phyloP scores from a whole-genome alignment of 164 flowering plant species.

The Stephania yunnanensis region DNA sequence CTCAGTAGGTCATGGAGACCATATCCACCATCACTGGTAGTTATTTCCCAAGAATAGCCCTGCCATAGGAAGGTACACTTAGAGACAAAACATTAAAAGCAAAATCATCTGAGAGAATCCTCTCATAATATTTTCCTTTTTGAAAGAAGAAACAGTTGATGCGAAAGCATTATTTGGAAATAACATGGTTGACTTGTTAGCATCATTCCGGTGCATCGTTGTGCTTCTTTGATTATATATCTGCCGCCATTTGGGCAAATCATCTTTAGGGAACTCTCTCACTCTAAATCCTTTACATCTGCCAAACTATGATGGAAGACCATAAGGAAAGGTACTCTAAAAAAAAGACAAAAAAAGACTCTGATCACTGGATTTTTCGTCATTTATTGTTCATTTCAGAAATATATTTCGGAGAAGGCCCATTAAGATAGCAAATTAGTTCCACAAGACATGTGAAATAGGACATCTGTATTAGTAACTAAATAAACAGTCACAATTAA shows the following conservation, averaged over 20 bases:
- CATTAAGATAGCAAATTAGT: neutral
- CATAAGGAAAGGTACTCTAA: neutral
- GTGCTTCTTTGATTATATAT: too few relatives aligned
- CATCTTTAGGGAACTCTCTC: neutral
- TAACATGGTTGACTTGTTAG: neutral
- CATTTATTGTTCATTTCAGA: neutral
- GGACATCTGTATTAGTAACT: neutral
- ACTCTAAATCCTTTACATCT: neutral
- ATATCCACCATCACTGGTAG: conserved; percentile 88
- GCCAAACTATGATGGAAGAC: neutral
- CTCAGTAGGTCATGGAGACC: conserved; percentile 69
- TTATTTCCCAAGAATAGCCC: conserved; percentile 98
- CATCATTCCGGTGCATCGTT: neutral
- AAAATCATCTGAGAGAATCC: too few relatives aligned
- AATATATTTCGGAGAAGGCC: neutral
- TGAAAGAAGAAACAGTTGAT: neutral
- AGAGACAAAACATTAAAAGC: neutral
- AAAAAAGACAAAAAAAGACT: neutral
- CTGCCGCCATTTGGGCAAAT: neutral
- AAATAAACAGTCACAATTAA: neutral
- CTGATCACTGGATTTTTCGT: neutral
- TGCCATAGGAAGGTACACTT: conserved; percentile 23
- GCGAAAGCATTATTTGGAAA: neutral
- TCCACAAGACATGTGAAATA: neutral
- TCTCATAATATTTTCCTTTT: too few relatives aligned